Evolutionary conservation across 345 rosid genomes (phyloP), one percentile per base, ranked within the genome.

Genomic region (Hevea brasiliensis): DNA sequence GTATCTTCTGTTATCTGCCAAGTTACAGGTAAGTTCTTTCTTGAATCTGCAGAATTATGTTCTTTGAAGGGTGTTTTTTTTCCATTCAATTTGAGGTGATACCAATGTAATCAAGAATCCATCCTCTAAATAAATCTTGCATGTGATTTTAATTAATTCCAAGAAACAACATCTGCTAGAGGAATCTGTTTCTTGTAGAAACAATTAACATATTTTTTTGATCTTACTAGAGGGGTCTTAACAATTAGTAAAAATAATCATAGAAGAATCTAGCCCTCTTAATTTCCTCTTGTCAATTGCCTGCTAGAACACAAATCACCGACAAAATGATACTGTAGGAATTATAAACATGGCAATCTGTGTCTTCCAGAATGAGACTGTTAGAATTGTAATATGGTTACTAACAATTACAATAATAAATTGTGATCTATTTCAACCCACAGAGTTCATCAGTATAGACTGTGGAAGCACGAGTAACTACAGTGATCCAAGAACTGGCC

Each of bases 361-460:
- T 63, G 23, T 21, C 10, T 41, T 8, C 23, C 51, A 27, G 37
- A 27, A 59, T 26, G 14, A 10, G 2, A 7, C 17, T 8, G 13
- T 65, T 18, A 17, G 69, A 7, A 45, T 26, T 44, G 69, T 65
- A 44, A 29, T 29, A 20, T 7, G 9, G 59, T 12, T 40, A 20
- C 29, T 67, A 21, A 51, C 21, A 65, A 26, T 15, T n/a, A 14
- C 24, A 45, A 10, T 7, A 11, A 24, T 13, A 23, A 40, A 37
- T 18, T 20, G 3, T 15, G 23, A 57, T 65, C 18, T 8, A 56
- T 44, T 45, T 68, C 44, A 26, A 59, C 60, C 40, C 78, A 86
- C 89, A 96, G 99, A 93, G 61, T 96, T 96, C 76, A 60, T 85
- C 68, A 96, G 98, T 78, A 84, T 96, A 82, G 98, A 96, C 72